Base-by-base conservation (phyloP, 1,284 basidiomycete genomes). In the Boletus holoroseus region DNA sequence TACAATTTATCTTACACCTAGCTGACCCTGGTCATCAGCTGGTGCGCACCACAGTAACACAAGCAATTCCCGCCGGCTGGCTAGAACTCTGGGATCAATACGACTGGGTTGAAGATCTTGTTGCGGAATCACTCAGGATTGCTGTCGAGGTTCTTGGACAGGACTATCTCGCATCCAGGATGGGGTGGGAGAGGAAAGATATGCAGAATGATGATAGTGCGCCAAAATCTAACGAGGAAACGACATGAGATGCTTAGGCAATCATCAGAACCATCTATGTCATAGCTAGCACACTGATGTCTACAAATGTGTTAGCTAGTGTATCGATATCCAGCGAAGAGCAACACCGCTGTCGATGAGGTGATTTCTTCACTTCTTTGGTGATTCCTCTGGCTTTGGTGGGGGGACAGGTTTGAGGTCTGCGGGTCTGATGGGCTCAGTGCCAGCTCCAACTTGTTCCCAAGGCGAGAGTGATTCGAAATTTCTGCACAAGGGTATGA, bases 381-480 rank as follows among this genome's bases (percentile, higher is more conserved):
- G 49, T 49, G 72, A 61, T 60, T 82, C 80, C 67, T 83, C 82
- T 39, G 76, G 71, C 52, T 79, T 75, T 9, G 85, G 83, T 44
- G 84, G 82, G 38, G 85, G 84, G 38, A 87, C 63, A 48, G 78
- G 83, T 67, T 85, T 88, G 56, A 90, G 72, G 40, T 82, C 77
- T n/a, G 79, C 77, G 9, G 88, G 85, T 62, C 79, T 81, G 56
- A 76, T 79, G 24, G 85, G 79, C 53, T 79, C 77, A 9, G 82
- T 83, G 41, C 95, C 95, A 26, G 88, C 78, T 44, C 96, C 96
- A 43, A 93, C 82, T 72, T 95, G 94, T 70, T 99, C 96, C 96
- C 96, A 99, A 30, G 96, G 94, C 28, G 91, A 94, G 20, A 86
- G 76, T 15, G 91, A 84, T 64, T 94, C 92, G 68, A 98, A 98